Base-by-base conservation (phyloP, 2,329 filamentous ascomycete species). In the Zymoseptoria crescenta region DNA sequence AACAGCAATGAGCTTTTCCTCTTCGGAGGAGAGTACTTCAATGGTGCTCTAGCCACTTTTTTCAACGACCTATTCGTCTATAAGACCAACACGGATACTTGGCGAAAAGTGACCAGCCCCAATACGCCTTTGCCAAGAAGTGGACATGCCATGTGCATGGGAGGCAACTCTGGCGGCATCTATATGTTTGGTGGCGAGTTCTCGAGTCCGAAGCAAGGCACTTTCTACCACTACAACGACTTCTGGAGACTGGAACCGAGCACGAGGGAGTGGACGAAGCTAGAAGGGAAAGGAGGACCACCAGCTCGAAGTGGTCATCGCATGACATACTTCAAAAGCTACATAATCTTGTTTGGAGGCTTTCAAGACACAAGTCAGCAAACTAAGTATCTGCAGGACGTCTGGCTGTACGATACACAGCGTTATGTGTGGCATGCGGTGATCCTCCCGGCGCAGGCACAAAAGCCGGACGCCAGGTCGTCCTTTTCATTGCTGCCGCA, bases 141-240 rank as follows among this genome's bases (percentile, higher is more conserved):
- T 61, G 94, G 94, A 2, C 94, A 97, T 80, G 93, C 94, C 16
- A 96, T 92, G 91, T 95, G 90, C 69, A 84, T 91, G 59, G 91
- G 89, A 59, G 89, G 88, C 53, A 96, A 96, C 74, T 83, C 87
- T 16, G 88, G 87, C 63, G 86, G 88, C 35, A 83, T 97, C 56
- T 99, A 96, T 73, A 78, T 99, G 16, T 97, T 97, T 70, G 94
- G 94, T 64, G 94, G 93, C 62, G 94, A 99, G 75, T 99, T 99
- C 74, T 95, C 89, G 59, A 93, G 88, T 28, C 94, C 94, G 1
- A 97, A 96, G 73, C 94, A 97, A 75, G 94, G 94, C 3, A 97
- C 93, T 0, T 99, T 99, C 70, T 96, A 99, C 74, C 94, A 99
- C 75, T 99, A 99, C 77, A 96, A 96, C 70, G 94, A 97, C 76